Base-by-base conservation (phyloP, 768 basidiomycete species). In the Neoboletus subvelutipes region DNA sequence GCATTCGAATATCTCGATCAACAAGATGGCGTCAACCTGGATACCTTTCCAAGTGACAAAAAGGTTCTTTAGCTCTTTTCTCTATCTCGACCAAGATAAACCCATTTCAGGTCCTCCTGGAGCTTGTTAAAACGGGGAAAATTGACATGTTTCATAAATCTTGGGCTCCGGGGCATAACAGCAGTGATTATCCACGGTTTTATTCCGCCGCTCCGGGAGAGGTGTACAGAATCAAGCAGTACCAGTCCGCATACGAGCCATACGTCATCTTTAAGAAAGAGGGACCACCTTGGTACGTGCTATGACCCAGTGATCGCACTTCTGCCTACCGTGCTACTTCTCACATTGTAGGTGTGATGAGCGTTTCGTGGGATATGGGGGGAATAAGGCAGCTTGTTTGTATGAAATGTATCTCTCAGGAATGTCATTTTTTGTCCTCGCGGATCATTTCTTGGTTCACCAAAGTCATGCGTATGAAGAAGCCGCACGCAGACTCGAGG, bases 361-460 rank as follows among this genome's bases (percentile, higher is more conserved):
- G 68, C 83, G 92, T 34, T 95, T 95, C 66, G 80, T 93, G 45
- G 93, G 93, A 2, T 94, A 94, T 69, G 93, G 93, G 5, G 91
- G 86, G 2, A 95, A 95, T 77, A 95, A 95, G 71, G 93, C 93
- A 2, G 92, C 94, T 11, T 94, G 93, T 67, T 78, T 94, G 37
- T 94, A 88, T 67, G 93, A 93, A 70, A 90, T 95, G 83, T 92
- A 92, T 73, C 76, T 95, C 8, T 86, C 90, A 13, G 93, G 93
- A 3, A 81, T 93, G 39, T 85, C 85, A 24, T 94, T 85, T 72
- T 91, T 87, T 67, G 90, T 95, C 28, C 80, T 94, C 13, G 77
- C 87, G 12, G 91, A 94, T 69, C 91, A 95, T 71, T 95, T 94
- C 65, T 77, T 95, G 58, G 84, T 94, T 48, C 93, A 94, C 69